Conservation (phyloP, 805 yeast genomes). For the Kazachstania africana region DNA sequence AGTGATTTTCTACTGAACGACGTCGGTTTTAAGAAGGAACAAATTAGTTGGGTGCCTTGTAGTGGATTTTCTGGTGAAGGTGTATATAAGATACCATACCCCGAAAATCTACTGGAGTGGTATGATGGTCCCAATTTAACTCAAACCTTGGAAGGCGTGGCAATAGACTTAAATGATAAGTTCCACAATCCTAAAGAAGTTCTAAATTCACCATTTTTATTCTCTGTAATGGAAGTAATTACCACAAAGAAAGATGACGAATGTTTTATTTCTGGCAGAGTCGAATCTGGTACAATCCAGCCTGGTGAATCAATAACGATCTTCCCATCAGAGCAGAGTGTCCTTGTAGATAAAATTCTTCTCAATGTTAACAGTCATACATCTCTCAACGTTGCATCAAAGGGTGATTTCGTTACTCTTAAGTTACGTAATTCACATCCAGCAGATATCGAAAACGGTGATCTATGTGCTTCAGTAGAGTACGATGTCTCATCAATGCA, state of each 20-base stretch:
- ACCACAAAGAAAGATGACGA: constrained; percentile 38
- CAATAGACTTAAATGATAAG: constrained; percentile 7
- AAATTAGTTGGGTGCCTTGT: constrained; percentile 84
- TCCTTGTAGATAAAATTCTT: constrained; percentile 30
- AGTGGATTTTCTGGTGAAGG: constrained; percentile 97
- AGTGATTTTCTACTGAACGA: constrained; percentile 55
- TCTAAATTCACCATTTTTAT: constrained; percentile 35
- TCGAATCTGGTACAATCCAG: constrained; percentile 57
- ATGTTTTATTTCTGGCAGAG: constrained; percentile 48
- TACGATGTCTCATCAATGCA: constrained; percentile 36
- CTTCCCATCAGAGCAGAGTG: constrained; percentile 38
- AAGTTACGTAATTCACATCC: constrained; percentile 26
- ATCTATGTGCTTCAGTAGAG: constrained; percentile 43
- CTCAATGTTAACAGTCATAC: constrained; percentile 13
- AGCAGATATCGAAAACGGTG: constrained; percentile 50
- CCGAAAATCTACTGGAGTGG: constrained; percentile 60
- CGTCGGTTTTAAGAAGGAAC: constrained; percentile 75
- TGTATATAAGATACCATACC: constrained; percentile 61
- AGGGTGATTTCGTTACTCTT: constrained; percentile 45
- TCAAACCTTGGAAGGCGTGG: constrained; percentile 56
- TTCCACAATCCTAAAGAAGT: constrained; percentile 13
- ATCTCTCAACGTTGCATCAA: constrained; percentile 29
- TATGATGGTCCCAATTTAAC: constrained; percentile 80
- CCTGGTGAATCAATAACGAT: constrained; percentile 53
- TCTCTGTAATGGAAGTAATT: constrained; percentile 54